A percentile compares a stretch with the other conserved stretches of the same genome.
Evolutionary conservation across 495 filamentous ascomycete species (phyloP).

Genomic region (Talaromyces borbonicus): DNA sequence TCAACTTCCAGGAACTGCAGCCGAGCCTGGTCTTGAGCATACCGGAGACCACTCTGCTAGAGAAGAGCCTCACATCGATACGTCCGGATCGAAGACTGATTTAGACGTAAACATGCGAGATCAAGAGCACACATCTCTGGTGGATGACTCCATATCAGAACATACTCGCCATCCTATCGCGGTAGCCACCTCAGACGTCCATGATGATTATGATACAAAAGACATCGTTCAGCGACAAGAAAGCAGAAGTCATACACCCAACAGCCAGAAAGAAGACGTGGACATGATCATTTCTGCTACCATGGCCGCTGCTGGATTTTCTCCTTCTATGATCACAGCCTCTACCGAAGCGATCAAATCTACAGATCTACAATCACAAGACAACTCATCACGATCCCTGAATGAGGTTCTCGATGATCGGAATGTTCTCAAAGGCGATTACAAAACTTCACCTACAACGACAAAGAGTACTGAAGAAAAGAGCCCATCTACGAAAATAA

Average conservation of each 20-base stretch:
- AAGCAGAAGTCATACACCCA: not conserved
- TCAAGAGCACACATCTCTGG: not conserved
- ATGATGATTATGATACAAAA: not conserved
- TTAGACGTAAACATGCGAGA: too few species aligned
- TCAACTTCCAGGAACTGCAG: too few species aligned
- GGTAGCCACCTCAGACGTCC: slow-evolving; percentile 4
- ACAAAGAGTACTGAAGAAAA: not conserved
- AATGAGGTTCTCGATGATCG: not conserved
- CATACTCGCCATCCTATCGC: not conserved
- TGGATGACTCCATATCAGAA: not conserved
- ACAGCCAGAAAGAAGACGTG: slow-evolving; percentile 5
- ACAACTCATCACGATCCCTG: slow-evolving; percentile 4
- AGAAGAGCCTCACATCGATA: too few species aligned
- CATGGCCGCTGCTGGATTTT: slow-evolving; percentile 5
- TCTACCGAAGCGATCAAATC: not conserved
- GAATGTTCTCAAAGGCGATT: not conserved
- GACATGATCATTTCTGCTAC: slow-evolving; percentile 1
- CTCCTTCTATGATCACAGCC: not conserved
- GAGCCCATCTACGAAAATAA: slow-evolving; percentile 17
- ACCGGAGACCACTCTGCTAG: not conserved
- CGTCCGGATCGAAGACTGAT: too few species aligned
- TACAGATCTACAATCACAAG: not conserved
- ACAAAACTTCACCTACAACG: not conserved
- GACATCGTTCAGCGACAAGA: not conserved
- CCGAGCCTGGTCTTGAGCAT: too few species aligned